phyloP scores from a whole-genome alignment of 768 basidiomycete species.

The Agaricus sinodeliciosus region DNA sequence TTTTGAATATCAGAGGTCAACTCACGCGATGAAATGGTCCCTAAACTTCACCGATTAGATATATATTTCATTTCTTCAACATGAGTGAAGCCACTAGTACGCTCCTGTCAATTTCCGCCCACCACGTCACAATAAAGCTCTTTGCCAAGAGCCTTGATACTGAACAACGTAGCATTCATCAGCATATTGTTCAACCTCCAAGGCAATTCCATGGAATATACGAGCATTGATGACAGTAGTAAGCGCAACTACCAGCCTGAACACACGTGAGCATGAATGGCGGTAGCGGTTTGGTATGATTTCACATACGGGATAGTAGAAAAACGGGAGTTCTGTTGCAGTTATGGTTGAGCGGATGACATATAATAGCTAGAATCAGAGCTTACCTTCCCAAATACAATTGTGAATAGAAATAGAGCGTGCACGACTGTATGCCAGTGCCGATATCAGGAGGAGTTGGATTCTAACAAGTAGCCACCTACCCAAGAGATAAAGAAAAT shows the following conservation, averaged over 20 bases:
- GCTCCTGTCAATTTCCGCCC: too few species aligned
- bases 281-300: background rate
- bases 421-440: background rate
- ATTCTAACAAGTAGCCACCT: background rate
- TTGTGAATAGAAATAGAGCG: background rate
- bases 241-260: background rate
- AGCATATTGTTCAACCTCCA: background rate
- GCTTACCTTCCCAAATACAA: background rate
- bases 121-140: too few species aligned
- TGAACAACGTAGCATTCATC: background rate
- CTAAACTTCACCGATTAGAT: too few species aligned
- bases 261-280: background rate
- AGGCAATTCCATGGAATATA: background rate
- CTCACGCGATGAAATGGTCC: background rate
- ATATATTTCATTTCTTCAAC: too few species aligned
- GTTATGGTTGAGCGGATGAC: background rate
- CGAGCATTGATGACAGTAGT: background rate
- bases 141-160: background rate
- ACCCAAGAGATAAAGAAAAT: conserved; percentile 1
- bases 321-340: background rate
- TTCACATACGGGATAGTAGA: background rate
- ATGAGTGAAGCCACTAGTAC: too few species aligned
- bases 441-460: background rate
- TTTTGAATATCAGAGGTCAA: background rate
- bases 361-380: background rate